These are phyloP conservation scores for Perkinsus chesapeaki DNA, from an alignment of 169 alveolate genomes.

Conservation along the genomic window DNA sequence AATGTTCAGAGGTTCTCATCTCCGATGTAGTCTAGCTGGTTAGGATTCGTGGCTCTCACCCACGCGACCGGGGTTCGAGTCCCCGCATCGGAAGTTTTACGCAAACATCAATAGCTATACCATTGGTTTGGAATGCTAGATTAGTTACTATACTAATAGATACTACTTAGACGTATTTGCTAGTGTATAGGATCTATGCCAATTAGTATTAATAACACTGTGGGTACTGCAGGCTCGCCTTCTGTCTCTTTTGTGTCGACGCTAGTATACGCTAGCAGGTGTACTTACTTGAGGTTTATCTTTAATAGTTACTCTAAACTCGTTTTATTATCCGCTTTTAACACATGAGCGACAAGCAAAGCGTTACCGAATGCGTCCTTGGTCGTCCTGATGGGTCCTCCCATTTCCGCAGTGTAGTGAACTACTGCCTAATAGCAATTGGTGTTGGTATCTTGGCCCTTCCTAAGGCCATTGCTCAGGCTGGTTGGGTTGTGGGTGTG, in stretches of 20 bases:
- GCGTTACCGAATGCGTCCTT: neutral
- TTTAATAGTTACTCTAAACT: neutral
- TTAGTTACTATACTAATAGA: too few species aligned
- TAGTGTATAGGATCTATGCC: too few species aligned
- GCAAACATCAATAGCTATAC: neutral
- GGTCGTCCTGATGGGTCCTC: constrained; percentile 1
- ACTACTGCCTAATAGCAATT: neutral
- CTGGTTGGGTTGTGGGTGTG: neutral
- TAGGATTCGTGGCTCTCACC: constrained; percentile 5
- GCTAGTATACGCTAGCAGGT: neutral
- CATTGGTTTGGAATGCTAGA: too few species aligned
- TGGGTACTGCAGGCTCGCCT: too few species aligned
- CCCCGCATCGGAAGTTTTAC: neutral
- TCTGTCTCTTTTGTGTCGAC: neutral
- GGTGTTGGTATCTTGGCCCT: neutral
- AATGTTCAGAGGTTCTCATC: neutral
- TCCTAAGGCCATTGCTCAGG: neutral
- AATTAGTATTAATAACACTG: too few species aligned
- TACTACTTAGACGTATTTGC: too few species aligned
- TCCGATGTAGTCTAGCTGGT: constrained; percentile 4
- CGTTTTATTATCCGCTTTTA: neutral
- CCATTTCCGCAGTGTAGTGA: neutral
- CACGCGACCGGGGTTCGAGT: constrained; percentile 7
- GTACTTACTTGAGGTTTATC: neutral
- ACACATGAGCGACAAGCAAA: neutral